Percentiles rank a stretch among this genome's conserved stretches.
Evolutionary conservation across 257 asterid genomes (phyloP).

Genomic region (Phtheirospermum japonicum): DNA sequence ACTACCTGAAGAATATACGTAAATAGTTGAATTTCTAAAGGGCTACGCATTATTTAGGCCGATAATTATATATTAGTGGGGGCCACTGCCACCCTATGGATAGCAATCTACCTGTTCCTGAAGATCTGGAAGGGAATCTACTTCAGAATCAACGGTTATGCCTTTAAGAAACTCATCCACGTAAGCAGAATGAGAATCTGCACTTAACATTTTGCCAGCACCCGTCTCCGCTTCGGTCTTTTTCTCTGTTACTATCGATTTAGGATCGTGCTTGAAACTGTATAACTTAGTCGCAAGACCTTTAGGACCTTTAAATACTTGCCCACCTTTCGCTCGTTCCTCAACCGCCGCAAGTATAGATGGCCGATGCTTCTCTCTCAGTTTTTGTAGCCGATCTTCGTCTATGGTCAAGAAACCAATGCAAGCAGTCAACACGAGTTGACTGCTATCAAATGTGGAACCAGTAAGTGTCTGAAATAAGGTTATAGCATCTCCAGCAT

Average conservation of each 20-base stretch:
- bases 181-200: conserved; percentile 44
- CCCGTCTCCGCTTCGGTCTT: conserved; percentile 38
- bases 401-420: conserved; percentile 73
- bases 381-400: conserved; percentile 59
- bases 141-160: conserved; percentile 53
- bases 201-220: conserved; percentile 27
- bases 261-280: conserved; percentile 75
- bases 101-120: conserved; percentile 67
- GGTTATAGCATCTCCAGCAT: conserved; percentile 85
- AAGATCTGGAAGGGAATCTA: conserved; percentile 73
- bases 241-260: conserved; percentile 41
- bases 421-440: conserved; percentile 93
- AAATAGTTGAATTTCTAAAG: conserved; percentile 29
- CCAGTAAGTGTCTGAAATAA: conserved; percentile 75
- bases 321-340: conserved; percentile 66
- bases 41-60: conserved; percentile 1
- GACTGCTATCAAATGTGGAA: conserved; percentile 94
- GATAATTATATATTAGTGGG: neutral
- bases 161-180: conserved; percentile 52
- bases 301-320: conserved; percentile 59
- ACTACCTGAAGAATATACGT: conserved; percentile 59
- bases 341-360: conserved; percentile 53
- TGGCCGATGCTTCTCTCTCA: conserved; percentile 78
- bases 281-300: conserved; percentile 77
- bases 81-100: neutral